A percentile compares a stretch with the other conserved stretches of the same genome.
Conservation (phyloP, 2,329 filamentous ascomycete genomes). For the Pseudogymnoascus sp. region DNA sequence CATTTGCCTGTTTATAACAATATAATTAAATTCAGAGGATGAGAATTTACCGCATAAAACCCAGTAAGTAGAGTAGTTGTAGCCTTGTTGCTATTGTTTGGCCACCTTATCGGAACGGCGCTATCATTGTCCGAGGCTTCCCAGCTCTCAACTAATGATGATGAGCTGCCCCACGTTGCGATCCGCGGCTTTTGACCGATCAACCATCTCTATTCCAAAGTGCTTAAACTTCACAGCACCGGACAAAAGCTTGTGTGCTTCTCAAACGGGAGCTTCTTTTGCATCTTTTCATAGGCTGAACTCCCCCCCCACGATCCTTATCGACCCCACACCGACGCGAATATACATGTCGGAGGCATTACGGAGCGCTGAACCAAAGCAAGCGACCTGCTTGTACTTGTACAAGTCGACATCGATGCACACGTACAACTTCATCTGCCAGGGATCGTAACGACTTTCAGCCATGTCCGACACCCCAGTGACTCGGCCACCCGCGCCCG, state of each 20-base stretch:
- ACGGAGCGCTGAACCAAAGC: conserved; percentile 6
- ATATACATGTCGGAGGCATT: conserved; percentile 3
- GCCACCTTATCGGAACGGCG: not conserved
- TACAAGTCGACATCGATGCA: conserved; percentile 12
- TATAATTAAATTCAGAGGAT: not conserved
- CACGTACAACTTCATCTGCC: conserved; percentile 11
- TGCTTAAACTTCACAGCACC: not conserved
- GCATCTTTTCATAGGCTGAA: not conserved
- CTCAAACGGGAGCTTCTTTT: not conserved
- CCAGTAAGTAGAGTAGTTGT: not conserved
- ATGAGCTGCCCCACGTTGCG: conserved; percentile 8
- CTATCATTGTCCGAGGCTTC: conserved; percentile 4
- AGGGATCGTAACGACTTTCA: conserved; percentile 14
- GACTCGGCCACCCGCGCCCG: conserved; percentile 21
- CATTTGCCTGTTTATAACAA: not conserved
- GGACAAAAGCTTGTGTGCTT: not conserved
- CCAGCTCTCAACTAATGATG: not conserved
- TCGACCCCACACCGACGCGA: not conserved
- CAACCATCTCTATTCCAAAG: not conserved
- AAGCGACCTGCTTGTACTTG: conserved; percentile 5
- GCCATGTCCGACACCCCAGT: conserved; percentile 29
- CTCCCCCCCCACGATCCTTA: not conserved
- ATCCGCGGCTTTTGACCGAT: conserved; percentile 1
- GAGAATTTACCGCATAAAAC: not conserved
- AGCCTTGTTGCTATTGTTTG: not conserved